Evolutionary conservation across 2,329 filamentous ascomycete species (phyloP).

Genomic region (Pseudopyricularia cyperi): DNA sequence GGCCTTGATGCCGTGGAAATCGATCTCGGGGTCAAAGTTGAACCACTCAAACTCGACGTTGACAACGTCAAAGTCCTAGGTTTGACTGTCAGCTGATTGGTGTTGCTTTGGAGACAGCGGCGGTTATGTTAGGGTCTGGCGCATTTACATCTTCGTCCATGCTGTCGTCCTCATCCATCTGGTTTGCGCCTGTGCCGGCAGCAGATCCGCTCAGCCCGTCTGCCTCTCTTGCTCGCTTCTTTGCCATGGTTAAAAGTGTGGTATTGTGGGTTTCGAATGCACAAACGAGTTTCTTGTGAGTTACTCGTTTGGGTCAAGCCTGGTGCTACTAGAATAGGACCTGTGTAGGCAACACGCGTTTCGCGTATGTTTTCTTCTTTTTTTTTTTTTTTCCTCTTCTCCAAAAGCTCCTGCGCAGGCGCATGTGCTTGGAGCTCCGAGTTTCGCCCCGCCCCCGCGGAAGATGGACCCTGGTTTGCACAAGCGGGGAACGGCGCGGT

Average conservation of each 20-base stretch:
- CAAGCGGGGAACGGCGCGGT: not conserved
- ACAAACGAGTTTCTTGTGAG: not conserved
- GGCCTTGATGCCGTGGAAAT: conserved; percentile 90
- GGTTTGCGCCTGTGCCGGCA: conserved; percentile 12
- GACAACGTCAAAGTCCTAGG: conserved; percentile 66
- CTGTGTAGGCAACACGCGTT: not conserved
- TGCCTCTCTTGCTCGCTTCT: conserved; percentile 22
- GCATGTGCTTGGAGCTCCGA: not conserved
- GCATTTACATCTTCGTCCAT: conserved; percentile 37
- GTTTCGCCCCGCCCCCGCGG: not conserved
- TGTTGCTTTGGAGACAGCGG: not conserved
- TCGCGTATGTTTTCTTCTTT: not conserved
- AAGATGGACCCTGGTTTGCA: not conserved
- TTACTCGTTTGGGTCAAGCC: not conserved
- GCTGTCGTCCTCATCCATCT: conserved; percentile 29
- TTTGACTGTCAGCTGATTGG: conserved; percentile 6
- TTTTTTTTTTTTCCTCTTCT: not conserved
- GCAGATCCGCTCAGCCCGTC: conserved; percentile 12
- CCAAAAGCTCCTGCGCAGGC: not conserved
- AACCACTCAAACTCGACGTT: conserved; percentile 99
- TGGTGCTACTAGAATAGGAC: too few species aligned
- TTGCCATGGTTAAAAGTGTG: conserved; percentile 15
- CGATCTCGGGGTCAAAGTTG: conserved; percentile 76
- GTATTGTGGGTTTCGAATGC: not conserved
- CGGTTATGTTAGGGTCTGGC: not conserved